These are phyloP conservation scores for Mortierella alpina DNA, from an alignment of 192 early-diverging fungal genomes.

Conservation along the genomic window DNA sequence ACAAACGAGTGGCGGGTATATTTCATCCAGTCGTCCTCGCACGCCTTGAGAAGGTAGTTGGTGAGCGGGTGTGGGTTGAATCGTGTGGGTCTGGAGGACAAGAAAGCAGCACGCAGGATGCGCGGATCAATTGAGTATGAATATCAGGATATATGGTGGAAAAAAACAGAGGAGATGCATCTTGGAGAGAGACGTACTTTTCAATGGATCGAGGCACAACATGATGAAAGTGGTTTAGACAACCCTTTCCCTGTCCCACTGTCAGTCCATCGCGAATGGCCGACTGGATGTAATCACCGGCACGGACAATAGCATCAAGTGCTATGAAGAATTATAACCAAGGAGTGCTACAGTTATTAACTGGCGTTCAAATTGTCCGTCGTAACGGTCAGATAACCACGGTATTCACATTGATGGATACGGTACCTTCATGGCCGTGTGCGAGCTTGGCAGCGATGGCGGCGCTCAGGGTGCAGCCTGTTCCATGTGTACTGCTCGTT, in stretches of 20 bases:
- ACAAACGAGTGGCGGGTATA: conserved; percentile 85
- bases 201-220: conserved; percentile 55
- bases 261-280: conserved; percentile 70
- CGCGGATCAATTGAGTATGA: not conserved
- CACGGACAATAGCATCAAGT: conserved; percentile 64
- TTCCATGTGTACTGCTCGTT: conserved; percentile 84
- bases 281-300: conserved; percentile 69
- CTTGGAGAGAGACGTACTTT: conserved; percentile 35
- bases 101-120: not conserved
- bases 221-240: conserved; percentile 80
- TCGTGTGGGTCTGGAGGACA: conserved; percentile 49
- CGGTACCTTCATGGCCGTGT: conserved; percentile 58
- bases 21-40: conserved; percentile 64
- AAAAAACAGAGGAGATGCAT: not conserved
- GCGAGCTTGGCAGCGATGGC: conserved; percentile 82
- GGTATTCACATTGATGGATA: no score
- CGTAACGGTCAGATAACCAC: not conserved
- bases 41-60: conserved; percentile 56
- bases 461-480: conserved; percentile 87
- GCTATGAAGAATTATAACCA: conserved; percentile 41
- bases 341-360: not conserved
- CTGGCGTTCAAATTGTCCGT: not conserved
- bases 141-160: not conserved
- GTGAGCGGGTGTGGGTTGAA: conserved; percentile 61
- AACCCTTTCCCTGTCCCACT: conserved; percentile 78